These are phyloP conservation scores for Ustilago esculenta DNA, from an alignment of 1,284 basidiomycete species.

Conservation along the genomic window DNA sequence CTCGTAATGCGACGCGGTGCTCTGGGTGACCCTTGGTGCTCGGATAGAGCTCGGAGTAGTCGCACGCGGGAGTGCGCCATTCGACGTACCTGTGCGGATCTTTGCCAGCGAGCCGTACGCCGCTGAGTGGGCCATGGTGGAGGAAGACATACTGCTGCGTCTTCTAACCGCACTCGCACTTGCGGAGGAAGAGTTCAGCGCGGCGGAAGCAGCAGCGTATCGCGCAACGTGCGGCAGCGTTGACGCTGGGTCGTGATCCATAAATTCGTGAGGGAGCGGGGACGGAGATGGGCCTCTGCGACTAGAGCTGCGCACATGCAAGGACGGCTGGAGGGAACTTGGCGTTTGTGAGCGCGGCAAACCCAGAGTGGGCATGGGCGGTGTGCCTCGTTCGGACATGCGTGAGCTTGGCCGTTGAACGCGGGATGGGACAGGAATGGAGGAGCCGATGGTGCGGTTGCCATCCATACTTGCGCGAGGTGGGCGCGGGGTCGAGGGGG, in stretches of 20 bases:
- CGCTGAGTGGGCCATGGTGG: slow-evolving; percentile 15
- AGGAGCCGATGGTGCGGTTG: slow-evolving; percentile 47
- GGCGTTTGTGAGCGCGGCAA: slow-evolving; percentile 42
- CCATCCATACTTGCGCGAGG: slow-evolving; percentile 38
- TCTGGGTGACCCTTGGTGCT: slow-evolving; percentile 12
- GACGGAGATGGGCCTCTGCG: slow-evolving; percentile 30
- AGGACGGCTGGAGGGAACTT: slow-evolving; percentile 4
- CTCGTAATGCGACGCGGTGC: slow-evolving; percentile 5
- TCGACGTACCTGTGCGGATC: slow-evolving; percentile 14
- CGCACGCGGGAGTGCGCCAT: slow-evolving; percentile 6
- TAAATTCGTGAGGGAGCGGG: slow-evolving; percentile 48
- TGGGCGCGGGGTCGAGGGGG: slow-evolving; percentile 33
- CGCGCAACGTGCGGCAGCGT: slow-evolving; percentile 41
- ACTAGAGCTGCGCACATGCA: too few species aligned
- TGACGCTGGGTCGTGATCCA: slow-evolving; percentile 55
- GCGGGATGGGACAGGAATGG: slow-evolving; percentile 56
- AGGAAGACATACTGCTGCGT: slow-evolving; percentile 27
- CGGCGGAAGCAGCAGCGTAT: slow-evolving; percentile 24
- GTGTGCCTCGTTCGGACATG: slow-evolving; percentile 37
- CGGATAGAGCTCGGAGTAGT: slow-evolving; percentile 15
- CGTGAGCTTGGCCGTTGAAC: slow-evolving; percentile 51
- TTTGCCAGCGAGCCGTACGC: slow-evolving; percentile 38
- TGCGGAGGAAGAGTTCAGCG: neutral
- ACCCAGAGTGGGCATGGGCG: slow-evolving; percentile 36
- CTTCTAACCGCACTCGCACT: slow-evolving; percentile 14